Base-by-base conservation (phyloP, 805 yeast genomes). In the Yarrowia keelungensis region DNA sequence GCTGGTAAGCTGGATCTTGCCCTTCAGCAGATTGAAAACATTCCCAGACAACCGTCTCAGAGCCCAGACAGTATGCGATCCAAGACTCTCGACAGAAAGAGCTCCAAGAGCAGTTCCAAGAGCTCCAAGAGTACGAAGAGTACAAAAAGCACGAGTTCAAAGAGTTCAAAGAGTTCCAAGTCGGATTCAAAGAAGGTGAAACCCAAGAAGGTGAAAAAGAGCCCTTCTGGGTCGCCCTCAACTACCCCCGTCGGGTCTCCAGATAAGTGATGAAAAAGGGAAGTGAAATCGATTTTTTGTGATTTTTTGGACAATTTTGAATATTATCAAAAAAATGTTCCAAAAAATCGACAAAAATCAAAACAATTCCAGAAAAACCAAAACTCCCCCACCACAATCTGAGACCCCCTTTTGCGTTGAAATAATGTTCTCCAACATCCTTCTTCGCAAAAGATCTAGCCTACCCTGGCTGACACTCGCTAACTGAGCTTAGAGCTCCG, bases 21-120 rank as follows among this genome's bases (percentile, higher is more conserved):
- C 1, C 42, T 59, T 8, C 38, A 59, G 35, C 32, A 35, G 11
- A 59, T 59, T 32, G 65, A 59, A 59, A 59, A 43, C n/a, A 59
- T 35, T 15, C 47, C 62, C 42, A 7, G 62, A 56, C 45, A 53
- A 9, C 45, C 59, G 10, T 53, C 59, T 8, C 59, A 39, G 39
- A 54, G 61, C 19, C 46, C 61, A 1, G 46, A 54, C n/a, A 39
- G 46, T 7, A 38, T 19, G 42, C 41, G 56, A 11, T 35, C 43
- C 43, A 53, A 53, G 19, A 38, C 9, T 2, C 62, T 56, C 15
- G 62, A 42, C 7, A 15, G 62, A 42, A 56, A 41, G 39, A 26
- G 47, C 47, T 56, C 62, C 46, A 54, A 54, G 46, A 54, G 61
- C 46, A 39, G 46, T 5, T 38, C 43, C 8, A 41, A 32, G 26